Evolutionary conservation across 2,329 filamentous ascomycete species (phyloP).

Genomic region (Microsporum canis): DNA sequence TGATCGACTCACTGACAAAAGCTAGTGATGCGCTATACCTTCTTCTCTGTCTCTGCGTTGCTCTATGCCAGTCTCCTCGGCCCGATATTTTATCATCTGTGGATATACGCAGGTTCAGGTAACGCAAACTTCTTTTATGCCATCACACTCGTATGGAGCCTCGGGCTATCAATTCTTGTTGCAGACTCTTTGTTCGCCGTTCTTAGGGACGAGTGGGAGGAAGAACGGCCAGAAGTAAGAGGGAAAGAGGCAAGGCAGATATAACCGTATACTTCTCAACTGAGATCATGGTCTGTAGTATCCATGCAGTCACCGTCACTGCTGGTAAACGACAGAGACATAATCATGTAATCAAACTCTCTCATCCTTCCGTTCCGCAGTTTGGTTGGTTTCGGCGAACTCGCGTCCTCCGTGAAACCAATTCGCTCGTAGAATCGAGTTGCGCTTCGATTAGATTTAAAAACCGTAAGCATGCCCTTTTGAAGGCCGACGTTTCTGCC

Average conservation of each 20-base stretch:
- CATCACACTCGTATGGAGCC: constrained; percentile 95
- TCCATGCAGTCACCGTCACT: not conserved
- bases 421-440: constrained; percentile 39
- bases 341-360: constrained; percentile 42
- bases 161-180: constrained; percentile 75
- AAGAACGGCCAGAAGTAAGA: constrained; percentile 77
- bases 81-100: constrained; percentile 90
- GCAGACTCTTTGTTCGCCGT: constrained; percentile 82
- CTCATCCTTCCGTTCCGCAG: constrained; percentile 41
- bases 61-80: constrained; percentile 82
- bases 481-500: constrained; percentile 37
- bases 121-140: constrained; percentile 99
- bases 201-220: constrained; percentile 85
- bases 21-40: constrained; percentile 80
- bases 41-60: constrained; percentile 69
- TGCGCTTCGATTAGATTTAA: constrained; percentile 41
- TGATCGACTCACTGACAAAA: constrained; percentile 20
- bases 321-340: constrained; percentile 36
- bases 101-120: constrained; percentile 95
- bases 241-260: constrained; percentile 83
- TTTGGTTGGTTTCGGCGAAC: constrained; percentile 40
- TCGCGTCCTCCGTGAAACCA: constrained; percentile 43
- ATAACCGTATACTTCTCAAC: constrained; percentile 26
- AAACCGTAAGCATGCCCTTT: constrained; percentile 52
- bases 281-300: not conserved